These are phyloP conservation scores for Hanseniaspora guilliermondii DNA, from an alignment of 805 yeast genomes.

Conservation along the genomic window DNA sequence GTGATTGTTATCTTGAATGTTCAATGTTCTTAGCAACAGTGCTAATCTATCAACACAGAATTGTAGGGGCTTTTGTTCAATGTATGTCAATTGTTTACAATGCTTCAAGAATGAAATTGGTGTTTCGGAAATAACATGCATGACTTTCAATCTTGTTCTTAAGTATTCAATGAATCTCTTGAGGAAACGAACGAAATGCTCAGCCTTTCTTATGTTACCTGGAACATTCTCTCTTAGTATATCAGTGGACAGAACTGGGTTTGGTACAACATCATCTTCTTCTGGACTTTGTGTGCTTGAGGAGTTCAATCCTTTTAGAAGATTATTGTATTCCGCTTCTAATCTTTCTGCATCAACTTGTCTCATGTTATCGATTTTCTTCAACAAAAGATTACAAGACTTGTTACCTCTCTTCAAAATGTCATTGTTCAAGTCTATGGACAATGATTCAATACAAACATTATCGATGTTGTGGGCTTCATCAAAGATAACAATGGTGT, in stretches of 20 bases:
- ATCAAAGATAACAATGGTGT: conserved; percentile 81
- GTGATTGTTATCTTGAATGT: conserved; percentile 43
- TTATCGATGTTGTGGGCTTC: conserved; percentile 98
- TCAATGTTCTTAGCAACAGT: conserved; percentile 76
- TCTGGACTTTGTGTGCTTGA: conserved; percentile 34
- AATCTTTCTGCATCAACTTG: conserved; percentile 68
- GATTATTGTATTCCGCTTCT: conserved; percentile 79
- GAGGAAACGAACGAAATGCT: conserved; percentile 87
- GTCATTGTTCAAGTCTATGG: conserved; percentile 85
- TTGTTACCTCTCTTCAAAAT: conserved; percentile 71
- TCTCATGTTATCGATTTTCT: conserved; percentile 75
- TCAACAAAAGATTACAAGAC: conserved; percentile 71
- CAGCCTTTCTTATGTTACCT: conserved; percentile 93
- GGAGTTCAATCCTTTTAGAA: conserved; percentile 41
- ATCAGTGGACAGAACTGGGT: conserved; percentile 79
- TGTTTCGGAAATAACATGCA: conserved; percentile 96
- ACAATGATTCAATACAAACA: conserved; percentile 91
- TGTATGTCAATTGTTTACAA: conserved; percentile 81
- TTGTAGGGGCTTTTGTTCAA: conserved; percentile 79
- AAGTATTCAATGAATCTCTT: conserved; percentile 87
- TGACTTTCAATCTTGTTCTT: conserved; percentile 92
- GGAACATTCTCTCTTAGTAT: conserved; percentile 86
- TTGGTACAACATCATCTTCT: conserved; percentile 47
- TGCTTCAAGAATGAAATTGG: conserved; percentile 88
- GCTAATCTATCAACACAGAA: conserved; percentile 89